Base-by-base conservation (phyloP, 2,329 filamentous ascomycete genomes). In the Ophiostoma ips region DNA sequence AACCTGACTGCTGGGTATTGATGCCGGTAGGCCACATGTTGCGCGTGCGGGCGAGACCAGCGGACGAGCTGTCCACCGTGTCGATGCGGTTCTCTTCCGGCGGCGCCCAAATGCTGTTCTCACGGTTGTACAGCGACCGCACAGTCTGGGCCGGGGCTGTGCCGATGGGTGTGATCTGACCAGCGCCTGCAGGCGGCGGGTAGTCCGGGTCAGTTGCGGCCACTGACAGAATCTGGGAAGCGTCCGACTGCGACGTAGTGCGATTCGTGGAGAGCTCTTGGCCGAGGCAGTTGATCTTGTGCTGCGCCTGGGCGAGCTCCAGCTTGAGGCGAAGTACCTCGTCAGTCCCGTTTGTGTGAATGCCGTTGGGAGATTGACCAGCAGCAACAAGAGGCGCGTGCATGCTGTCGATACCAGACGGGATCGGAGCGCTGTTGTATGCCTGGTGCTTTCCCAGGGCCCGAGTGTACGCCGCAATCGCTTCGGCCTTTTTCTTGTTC, bases 301-400 rank as follows among this genome's bases (percentile, higher is more conserved):
- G 79, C 53, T 84, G 78, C 34, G 84, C 83, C 54, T 79, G 73
- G 40, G 81, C 81, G 48, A 90, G 75, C 64, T 88, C 78, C 48
- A 80, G 66, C 67, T 84, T 85, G 51, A 89, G 70, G 48, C 77
- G 78, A 53, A 79, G 66, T 28, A 88, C 66, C 61, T 87, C 83
- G 30, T 79, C 76, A 31, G 63, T 61, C 50, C 59, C 58, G 38
- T 72, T 71, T 28, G 72, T 69, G 8, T 72, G 62, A 8, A 64
- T 63, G 36, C 69, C 68, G 59, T 74, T 81, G 21, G 76, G 69
- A 37, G 75, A 69, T 35, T 71, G 70, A 48, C 70, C 72, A n/a
- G 68, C 68, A 2, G 73, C 69, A 19, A 15, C 21, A 21, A 66
- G 69, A 15, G 71, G 70, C 24, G 64, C 65, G 44, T 67, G 63